These are phyloP conservation scores for Warburgia ugandensis DNA, from an alignment of 164 flowering plant species.

Conservation along the genomic window DNA sequence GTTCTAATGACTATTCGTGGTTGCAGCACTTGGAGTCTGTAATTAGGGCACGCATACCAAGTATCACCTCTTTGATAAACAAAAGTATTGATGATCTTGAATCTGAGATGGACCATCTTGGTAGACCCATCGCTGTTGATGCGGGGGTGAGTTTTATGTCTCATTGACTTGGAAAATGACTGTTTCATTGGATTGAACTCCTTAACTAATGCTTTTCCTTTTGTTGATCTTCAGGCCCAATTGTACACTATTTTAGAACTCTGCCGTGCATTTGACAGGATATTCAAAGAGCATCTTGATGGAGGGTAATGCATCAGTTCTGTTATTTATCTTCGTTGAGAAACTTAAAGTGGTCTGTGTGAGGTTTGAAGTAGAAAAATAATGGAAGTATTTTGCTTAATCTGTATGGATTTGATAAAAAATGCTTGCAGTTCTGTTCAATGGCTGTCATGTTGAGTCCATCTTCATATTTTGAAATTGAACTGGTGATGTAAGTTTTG, in stretches of 20 bases:
- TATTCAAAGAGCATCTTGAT: constrained; percentile 86
- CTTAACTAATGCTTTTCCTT: not conserved
- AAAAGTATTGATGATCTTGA: constrained; percentile 74
- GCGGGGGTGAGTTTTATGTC: constrained; percentile 51
- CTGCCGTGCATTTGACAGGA: constrained; percentile 69
- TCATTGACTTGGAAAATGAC: not conserved
- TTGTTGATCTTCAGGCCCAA: constrained; percentile 50
- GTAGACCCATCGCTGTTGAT: constrained; percentile 78
- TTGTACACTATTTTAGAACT: constrained; percentile 76
- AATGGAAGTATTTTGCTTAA: too few relatives aligned
- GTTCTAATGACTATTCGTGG: not conserved
- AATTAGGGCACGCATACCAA: constrained; percentile 75
- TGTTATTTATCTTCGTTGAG: too few relatives aligned
- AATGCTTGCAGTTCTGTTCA: not conserved
- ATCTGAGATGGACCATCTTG: constrained; percentile 71
- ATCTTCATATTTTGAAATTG: not conserved
- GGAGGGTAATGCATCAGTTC: constrained; percentile 46
- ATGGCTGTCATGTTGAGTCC: too few relatives aligned
- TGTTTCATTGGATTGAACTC: not conserved
- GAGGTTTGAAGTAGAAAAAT: too few relatives aligned
- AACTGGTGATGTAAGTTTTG: not conserved
- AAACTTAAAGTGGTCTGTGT: too few relatives aligned
- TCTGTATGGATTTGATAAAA: too few relatives aligned
- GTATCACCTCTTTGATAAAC: constrained; percentile 71
- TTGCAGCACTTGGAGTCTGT: constrained; percentile 76